Percentiles rank a stretch among this genome's conserved stretches.
phyloP scores from a whole-genome alignment of 768 basidiomycete genomes.

The Russula earlei region DNA sequence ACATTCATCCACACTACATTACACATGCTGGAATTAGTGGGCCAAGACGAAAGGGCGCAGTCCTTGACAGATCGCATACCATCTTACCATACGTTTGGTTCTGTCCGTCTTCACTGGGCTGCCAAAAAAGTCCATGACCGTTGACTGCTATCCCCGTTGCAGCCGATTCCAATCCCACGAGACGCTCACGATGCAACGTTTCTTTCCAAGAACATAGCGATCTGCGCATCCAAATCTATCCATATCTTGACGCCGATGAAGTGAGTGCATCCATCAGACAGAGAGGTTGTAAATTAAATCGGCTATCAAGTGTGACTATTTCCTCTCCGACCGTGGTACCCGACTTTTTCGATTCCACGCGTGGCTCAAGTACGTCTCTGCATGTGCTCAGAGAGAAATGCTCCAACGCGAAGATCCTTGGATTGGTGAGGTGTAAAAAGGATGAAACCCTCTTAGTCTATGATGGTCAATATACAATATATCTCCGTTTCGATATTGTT shows the following conservation, averaged over 20 bases:
- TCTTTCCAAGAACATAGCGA: constrained; percentile 51
- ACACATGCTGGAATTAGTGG: constrained; percentile 49
- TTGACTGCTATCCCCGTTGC: background rate
- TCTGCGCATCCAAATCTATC: constrained; percentile 57
- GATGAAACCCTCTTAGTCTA: constrained; percentile 63
- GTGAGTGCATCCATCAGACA: constrained; percentile 32
- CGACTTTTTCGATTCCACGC: constrained; percentile 38
- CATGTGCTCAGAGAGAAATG: constrained; percentile 48
- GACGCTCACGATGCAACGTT: constrained; percentile 55
- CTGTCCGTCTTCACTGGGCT: constrained; percentile 35
- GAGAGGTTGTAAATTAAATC: background rate
- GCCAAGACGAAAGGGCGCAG: constrained; percentile 29
- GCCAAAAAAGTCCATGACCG: background rate
- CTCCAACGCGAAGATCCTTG: constrained; percentile 52
- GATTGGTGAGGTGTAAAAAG: constrained; percentile 46
- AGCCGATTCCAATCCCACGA: constrained; percentile 65
- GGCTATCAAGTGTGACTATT: constrained; percentile 30
- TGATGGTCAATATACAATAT: constrained; percentile 47
- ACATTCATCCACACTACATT: constrained; percentile 50
- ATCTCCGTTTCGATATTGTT: background rate
- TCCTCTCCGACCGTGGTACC: constrained; percentile 45
- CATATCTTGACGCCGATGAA: constrained; percentile 58
- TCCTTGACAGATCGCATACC: constrained; percentile 30
- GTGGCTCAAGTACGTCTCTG: constrained; percentile 30
- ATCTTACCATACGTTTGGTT: constrained; percentile 56